Percentiles rank a stretch among this genome's conserved stretches.
phyloP scores from a whole-genome alignment of 2,329 filamentous ascomycete species.

The Lachnellula arida region DNA sequence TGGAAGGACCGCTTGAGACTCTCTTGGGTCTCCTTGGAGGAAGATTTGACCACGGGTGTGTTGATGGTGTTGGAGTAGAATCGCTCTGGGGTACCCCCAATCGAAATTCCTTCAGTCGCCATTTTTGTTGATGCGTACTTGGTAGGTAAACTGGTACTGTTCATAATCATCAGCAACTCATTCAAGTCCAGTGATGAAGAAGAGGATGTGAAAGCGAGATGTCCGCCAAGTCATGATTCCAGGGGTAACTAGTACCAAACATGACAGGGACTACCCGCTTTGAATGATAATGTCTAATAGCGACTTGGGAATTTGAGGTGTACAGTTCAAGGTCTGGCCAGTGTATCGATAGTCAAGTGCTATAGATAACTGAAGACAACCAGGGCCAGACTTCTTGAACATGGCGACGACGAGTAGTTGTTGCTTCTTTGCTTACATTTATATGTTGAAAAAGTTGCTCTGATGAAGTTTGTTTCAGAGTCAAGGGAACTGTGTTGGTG shows the following conservation, averaged over 20 bases:
- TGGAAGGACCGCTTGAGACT: slow-evolving; percentile 31
- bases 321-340: not conserved
- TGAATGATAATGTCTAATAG: too few relatives aligned
- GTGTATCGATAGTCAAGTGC: not conserved
- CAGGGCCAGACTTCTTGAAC: not conserved
- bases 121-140: slow-evolving; percentile 13
- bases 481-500: too few relatives aligned
- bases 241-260: too few relatives aligned
- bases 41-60: slow-evolving; percentile 22
- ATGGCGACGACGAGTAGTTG: too few relatives aligned
- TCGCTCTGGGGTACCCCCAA: slow-evolving; percentile 22
- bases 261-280: too few relatives aligned
- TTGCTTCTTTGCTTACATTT: too few relatives aligned
- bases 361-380: not conserved
- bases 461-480: too few relatives aligned
- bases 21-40: slow-evolving; percentile 27
- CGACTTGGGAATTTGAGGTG: not conserved
- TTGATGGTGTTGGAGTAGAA: slow-evolving; percentile 24
- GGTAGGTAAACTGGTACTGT: not conserved
- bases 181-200: not conserved
- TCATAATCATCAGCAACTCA: not conserved
- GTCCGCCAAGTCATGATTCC: too few relatives aligned
- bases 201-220: too few relatives aligned
- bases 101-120: slow-evolving; percentile 25
- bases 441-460: too few relatives aligned